Percentiles rank a stretch among this genome's conserved stretches.
Conservation (phyloP, 768 basidiomycete genomes). For the Epithele typhae region DNA sequence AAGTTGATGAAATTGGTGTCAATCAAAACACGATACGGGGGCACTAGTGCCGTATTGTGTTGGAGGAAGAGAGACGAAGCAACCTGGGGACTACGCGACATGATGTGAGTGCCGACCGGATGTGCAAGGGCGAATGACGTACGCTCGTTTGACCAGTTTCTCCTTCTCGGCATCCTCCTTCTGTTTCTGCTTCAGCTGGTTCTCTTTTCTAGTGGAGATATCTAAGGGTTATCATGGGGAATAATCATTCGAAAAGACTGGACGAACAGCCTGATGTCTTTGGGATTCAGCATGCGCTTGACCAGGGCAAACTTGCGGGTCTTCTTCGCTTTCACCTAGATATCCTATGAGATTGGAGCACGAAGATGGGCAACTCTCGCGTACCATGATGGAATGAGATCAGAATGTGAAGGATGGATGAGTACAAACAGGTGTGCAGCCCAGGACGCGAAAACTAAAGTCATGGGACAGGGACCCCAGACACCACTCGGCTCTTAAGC, state of each 20-base stretch:
- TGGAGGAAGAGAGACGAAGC: constrained; percentile 92
- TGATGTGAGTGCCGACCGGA: constrained; percentile 1
- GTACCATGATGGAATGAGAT: no score
- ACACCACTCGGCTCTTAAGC: no score
- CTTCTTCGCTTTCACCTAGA: constrained; percentile 85
- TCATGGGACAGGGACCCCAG: no score
- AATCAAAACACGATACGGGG: constrained; percentile 94
- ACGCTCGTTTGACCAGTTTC: constrained; percentile 78
- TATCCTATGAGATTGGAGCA: no score
- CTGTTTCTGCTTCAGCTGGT: constrained; percentile 84
- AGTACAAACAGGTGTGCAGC: no score
- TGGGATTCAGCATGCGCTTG: constrained; percentile 91
- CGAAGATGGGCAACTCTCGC: no score
- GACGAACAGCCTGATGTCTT: constrained; percentile 87
- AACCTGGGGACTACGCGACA: constrained; percentile 59
- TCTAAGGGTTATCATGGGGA: neutral
- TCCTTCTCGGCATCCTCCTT: constrained; percentile 79
- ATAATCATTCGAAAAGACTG: no score
- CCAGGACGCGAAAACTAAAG: no score
- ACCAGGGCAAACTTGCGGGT: constrained; percentile 93
- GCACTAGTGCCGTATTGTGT: constrained; percentile 93
- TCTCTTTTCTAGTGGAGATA: constrained; percentile 62
- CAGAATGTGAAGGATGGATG: no score
- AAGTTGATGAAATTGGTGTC: constrained; percentile 99
- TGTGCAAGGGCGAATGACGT: constrained; percentile 27